Evolutionary conservation across 768 basidiomycete species (phyloP).

Genomic region (Dictyophora rubrovolvata): DNA sequence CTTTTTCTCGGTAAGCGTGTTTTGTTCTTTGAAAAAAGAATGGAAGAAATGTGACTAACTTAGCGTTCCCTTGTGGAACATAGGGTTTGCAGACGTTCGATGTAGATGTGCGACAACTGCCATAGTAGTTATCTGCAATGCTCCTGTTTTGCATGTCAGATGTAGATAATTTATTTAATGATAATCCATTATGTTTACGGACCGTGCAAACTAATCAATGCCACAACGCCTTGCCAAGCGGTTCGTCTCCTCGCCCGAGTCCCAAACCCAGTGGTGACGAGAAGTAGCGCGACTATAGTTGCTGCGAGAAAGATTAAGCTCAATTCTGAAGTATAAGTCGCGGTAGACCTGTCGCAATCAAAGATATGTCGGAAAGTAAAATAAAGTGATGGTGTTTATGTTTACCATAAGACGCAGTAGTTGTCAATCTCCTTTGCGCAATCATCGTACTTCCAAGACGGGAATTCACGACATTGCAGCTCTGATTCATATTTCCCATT

Average conservation of each 20-base stretch:
- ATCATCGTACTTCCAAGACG: constrained; percentile 20
- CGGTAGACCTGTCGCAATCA: constrained; percentile 41
- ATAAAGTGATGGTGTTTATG: not conserved
- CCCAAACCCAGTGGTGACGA: constrained; percentile 38
- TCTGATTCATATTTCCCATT: constrained; percentile 25
- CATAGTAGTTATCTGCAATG: constrained; percentile 53
- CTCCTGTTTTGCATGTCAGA: constrained; percentile 26
- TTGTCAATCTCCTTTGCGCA: constrained; percentile 5
- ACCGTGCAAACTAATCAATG: constrained; percentile 55
- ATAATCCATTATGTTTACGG: not conserved
- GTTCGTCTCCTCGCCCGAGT: constrained; percentile 65
- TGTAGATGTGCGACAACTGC: constrained; percentile 55
- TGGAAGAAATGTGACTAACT: constrained; percentile 30
- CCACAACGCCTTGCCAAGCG: constrained; percentile 67
- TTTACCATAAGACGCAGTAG: constrained; percentile 5
- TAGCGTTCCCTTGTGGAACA: constrained; percentile 48
- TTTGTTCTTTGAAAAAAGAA: not conserved
- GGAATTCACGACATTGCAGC: constrained; percentile 58
- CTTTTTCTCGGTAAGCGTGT: constrained; percentile 25
- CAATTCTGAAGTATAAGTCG: constrained; percentile 55
- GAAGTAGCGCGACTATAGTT: constrained; percentile 40
- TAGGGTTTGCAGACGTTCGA: constrained; percentile 31
- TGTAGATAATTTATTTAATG: not conserved
- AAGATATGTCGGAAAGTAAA: not conserved
- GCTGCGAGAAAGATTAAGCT: constrained; percentile 53